Base-by-base conservation (phyloP, 257 asterid genomes). In the Solanum lycopersicoides region DNA sequence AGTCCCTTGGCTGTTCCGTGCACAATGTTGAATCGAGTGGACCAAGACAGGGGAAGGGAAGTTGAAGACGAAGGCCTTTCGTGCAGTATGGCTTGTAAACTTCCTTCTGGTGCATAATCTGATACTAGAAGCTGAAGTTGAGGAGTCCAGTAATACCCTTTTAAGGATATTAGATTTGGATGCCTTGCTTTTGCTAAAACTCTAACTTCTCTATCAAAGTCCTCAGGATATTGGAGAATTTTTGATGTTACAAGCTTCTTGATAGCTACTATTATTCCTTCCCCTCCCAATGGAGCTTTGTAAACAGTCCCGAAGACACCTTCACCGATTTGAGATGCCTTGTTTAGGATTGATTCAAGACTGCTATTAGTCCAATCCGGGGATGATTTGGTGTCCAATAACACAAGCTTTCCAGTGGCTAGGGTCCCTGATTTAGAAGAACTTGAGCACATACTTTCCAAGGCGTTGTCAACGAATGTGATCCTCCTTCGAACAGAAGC, bases 101-200 rank as follows among this genome's bases (percentile, higher is more conserved):
- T 95, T 71, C 97, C 98, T 35, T 90, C 89, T 0, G 87, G 89
- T 13, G 94, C 96, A 69, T 89, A 95, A 82, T 97, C 99, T 15
- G 98, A 90, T 3, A 95, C 97, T 3, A 97, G 88, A 87, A 97
- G 95, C 91, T 95, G 98, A 12, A 94, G 75, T 4, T 95, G 95
- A 44, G 99, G 96, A 39, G 99, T 97, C 99, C 99, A 97, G 82
- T 93, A 97, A 88, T 95, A 97, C 39, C 99, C 99, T 87, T 89
- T 91, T 5, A 97, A 76, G 6, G 96, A 86, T 16, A 93, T 90
- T 92, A 97, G 80, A 84, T 95, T 95, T 1, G 92, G 95, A 87
- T 97, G 98, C 87, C 92, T 93, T 45, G 98, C 99, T 92, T 95
- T 97, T 3, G 90, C 98, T 2, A 97, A 90, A 72, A 91, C 86